Evolutionary conservation across 225 moss, liverwort and hornwort species (phyloP), one percentile per base, ranked within the genome.

Genomic region (Antitrichia curtipendula): DNA sequence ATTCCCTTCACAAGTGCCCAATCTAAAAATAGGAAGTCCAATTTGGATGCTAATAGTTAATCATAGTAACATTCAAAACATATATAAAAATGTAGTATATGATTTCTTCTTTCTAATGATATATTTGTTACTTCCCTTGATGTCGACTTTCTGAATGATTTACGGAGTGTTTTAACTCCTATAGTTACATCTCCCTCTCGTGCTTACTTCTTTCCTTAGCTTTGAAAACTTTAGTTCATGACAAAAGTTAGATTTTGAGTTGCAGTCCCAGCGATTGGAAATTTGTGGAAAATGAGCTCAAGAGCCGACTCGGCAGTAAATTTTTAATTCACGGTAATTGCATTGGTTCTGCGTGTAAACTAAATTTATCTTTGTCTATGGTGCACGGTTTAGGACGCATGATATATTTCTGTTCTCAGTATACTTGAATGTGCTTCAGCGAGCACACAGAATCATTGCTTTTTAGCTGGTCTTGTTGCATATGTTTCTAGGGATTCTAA

Each of bases 191-290:
- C 23, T 84, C 36, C 36, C 47, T 47, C 36, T 34, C 18, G 47
- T 58, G 47, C 45, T 58, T 73, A 73, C 84, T 73, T 58, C 6
- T 45, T 84, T 84, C 21, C 69, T 73, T 83, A 41, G 23, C 54
- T 50, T 87, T 78, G 23, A 61, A 40, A 53, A 13, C 32, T 23
- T 40, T 31, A 32, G 77, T 8, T 85, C 54, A 24, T 85, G 77
- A 77, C 65, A 41, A 41, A 34, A 21, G 16, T 64, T 16, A 23
- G 32, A 41, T 63, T 77, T 50, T 64, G 76, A 34, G 50, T 85
- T 89, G 84, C 93, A 97, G 98, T 86, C 95, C 97, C 47, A 83
- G 92, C 82, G 95, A 95, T 86, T 99, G 97, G 98, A 95, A 92
- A 80, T 95, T 95, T 76, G 94, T 91, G 61, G 91, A 95, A 87